A percentile compares a stretch with the other conserved stretches of the same genome.
Conservation (phyloP, 495 filamentous ascomycete species). For the Aspergillus egyptiacus region DNA sequence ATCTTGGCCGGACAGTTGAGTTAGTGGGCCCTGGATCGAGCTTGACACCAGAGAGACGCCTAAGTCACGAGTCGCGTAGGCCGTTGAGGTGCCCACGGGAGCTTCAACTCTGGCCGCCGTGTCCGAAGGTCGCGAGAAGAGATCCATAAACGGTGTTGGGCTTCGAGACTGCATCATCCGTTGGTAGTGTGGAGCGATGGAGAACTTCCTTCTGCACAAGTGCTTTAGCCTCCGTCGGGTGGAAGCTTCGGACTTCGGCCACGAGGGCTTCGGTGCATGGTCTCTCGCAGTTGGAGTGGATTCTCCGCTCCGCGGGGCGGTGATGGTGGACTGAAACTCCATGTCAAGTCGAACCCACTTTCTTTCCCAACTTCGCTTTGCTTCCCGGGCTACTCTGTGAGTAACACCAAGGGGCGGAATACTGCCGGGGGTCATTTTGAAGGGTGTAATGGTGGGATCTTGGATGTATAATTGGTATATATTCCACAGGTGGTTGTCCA, state of each 20-base stretch:
- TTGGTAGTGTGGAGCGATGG: conserved; percentile 60
- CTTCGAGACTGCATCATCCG: conserved; percentile 66
- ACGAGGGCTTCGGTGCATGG: conserved; percentile 40
- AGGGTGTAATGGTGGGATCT: conserved; percentile 88
- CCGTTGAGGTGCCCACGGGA: conserved; percentile 25
- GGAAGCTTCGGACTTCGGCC: conserved; percentile 78
- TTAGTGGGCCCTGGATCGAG: conserved; percentile 66
- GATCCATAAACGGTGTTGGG: conserved; percentile 63
- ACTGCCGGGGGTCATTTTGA: conserved; percentile 80
- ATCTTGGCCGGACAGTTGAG: conserved; percentile 48
- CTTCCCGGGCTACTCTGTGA: conserved; percentile 77
- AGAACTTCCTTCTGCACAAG: conserved; percentile 72
- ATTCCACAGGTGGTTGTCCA: conserved; percentile 91
- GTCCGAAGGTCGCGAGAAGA: conserved; percentile 40
- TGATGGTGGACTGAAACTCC: conserved; percentile 24
- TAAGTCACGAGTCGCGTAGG: conserved; percentile 71
- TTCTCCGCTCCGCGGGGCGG: conserved; percentile 51
- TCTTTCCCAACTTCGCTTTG: conserved; percentile 72
- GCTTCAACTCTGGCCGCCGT: conserved; percentile 22
- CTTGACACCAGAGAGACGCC: conserved; percentile 77
- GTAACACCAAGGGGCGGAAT: conserved; percentile 88
- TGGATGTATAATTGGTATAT: conserved; percentile 83
- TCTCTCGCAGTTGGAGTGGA: conserved; percentile 50
- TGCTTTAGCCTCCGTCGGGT: conserved; percentile 76
- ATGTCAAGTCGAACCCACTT: conserved; percentile 19